Evolutionary conservation across 305 asterid genomes (phyloP).

Genomic region (Fraxinus floribunda): DNA sequence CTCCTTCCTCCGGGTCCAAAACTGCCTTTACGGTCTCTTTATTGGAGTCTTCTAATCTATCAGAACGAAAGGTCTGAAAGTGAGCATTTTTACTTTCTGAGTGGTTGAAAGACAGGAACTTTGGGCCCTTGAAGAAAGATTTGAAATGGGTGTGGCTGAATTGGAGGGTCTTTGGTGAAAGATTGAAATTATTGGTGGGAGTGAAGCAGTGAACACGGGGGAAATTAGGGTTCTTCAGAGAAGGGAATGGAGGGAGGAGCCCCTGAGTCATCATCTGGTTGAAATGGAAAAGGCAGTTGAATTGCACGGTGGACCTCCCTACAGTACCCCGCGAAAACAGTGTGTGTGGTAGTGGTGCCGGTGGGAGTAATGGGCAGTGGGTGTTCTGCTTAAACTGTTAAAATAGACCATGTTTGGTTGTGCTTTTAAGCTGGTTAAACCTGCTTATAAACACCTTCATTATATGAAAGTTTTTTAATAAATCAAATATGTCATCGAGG

Average conservation of each 20-base stretch:
- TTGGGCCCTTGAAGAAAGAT: conserved; percentile 30
- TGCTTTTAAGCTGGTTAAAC: neutral
- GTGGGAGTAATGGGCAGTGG: neutral
- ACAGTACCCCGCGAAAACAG: neutral
- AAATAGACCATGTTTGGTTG: neutral
- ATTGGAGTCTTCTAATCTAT: conserved; percentile 43
- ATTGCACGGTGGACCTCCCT: neutral
- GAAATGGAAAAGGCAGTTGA: neutral
- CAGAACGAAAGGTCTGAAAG: conserved; percentile 38
- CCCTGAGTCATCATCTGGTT: conserved; percentile 46
- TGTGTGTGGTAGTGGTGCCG: neutral
- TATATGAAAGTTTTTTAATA: neutral
- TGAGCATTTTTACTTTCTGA: conserved; percentile 20
- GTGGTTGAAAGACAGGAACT: conserved; percentile 23
- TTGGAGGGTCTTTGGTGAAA: conserved; percentile 27
- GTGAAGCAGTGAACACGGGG: conserved; percentile 21
- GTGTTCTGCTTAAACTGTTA: neutral
- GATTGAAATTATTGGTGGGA: conserved; percentile 29
- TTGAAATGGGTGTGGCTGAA: conserved; percentile 28
- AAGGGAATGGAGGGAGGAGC: conserved; percentile 39
- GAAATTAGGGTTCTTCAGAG: conserved; percentile 41
- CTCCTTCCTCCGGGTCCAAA: conserved; percentile 37
- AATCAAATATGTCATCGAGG: neutral
- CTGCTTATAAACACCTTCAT: neutral
- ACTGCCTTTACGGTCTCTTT: conserved; percentile 48